These are phyloP conservation scores for Globisporangium mamillatum DNA, from an alignment of 352 stramenopile species.

Conservation along the genomic window DNA sequence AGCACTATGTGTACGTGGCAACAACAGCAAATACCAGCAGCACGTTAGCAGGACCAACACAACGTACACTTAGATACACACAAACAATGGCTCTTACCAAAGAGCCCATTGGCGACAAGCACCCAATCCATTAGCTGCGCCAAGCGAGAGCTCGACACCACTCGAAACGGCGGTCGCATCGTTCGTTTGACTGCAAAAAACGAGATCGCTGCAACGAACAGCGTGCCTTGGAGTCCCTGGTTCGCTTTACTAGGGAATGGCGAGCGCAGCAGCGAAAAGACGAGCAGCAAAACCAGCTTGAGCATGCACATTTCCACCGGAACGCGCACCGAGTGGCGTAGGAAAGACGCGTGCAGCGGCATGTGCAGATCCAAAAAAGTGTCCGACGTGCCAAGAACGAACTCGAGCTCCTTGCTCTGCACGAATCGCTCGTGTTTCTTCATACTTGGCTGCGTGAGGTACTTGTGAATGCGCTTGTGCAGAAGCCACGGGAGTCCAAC, in stretches of 20 bases:
- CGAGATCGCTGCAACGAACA: constrained; percentile 38
- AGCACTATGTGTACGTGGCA: constrained; percentile 28
- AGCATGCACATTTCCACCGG: constrained; percentile 39
- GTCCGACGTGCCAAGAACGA: constrained; percentile 49
- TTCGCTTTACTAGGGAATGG: constrained; percentile 32
- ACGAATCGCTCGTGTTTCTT: constrained; percentile 52
- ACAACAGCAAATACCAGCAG: background rate
- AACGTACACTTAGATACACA: background rate
- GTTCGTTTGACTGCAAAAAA: constrained; percentile 25
- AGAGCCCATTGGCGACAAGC: constrained; percentile 43
- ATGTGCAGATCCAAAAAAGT: constrained; percentile 59
- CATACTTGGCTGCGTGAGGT: constrained; percentile 25
- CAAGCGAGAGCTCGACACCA: constrained; percentile 34
- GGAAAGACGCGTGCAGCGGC: constrained; percentile 49
- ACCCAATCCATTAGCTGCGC: constrained; percentile 32
- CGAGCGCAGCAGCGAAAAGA: constrained; percentile 54
- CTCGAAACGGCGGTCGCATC: constrained; percentile 31
- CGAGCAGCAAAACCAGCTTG: constrained; percentile 48
- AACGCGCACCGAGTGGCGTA: constrained; percentile 24
- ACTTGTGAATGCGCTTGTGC: constrained; percentile 26
- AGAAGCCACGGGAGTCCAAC: constrained; percentile 42
- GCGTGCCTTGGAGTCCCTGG: constrained; percentile 41
- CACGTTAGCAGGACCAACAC: background rate
- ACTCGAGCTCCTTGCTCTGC: constrained; percentile 51
- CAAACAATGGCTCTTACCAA: constrained; percentile 33